These are phyloP conservation scores for Exophiala spinifera DNA, from an alignment of 2,329 filamentous ascomycete genomes.

Conservation along the genomic window DNA sequence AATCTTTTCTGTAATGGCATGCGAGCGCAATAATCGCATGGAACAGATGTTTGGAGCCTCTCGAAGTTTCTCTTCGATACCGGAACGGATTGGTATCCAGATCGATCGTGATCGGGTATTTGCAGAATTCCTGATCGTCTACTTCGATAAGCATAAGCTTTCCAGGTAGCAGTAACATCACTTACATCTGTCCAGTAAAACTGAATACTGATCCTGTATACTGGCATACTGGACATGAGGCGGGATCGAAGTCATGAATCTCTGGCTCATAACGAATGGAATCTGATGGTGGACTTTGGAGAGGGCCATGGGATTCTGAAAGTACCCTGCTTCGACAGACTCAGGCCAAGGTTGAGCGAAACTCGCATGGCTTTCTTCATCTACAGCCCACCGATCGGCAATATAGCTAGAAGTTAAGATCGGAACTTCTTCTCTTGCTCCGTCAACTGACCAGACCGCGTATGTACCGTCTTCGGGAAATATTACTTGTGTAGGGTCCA, in stretches of 20 bases:
- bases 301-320: too few relatives aligned
- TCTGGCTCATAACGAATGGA: background rate
- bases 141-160: background rate
- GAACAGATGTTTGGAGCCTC: slow-evolving; percentile 1
- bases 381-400: too few relatives aligned
- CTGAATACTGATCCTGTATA: background rate
- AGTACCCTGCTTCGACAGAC: too few relatives aligned
- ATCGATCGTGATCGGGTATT: background rate
- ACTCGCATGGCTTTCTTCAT: too few relatives aligned
- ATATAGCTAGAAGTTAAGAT: too few relatives aligned
- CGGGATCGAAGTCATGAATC: background rate
- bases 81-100: background rate
- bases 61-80: background rate
- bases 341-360: too few relatives aligned
- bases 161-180: background rate
- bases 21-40: slow-evolving; percentile 1
- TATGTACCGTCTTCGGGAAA: too few relatives aligned
- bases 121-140: slow-evolving; percentile 1
- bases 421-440: too few relatives aligned
- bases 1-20: background rate
- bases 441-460: too few relatives aligned
- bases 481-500: too few relatives aligned
- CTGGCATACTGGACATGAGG: background rate
- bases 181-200: background rate
- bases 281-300: background rate